Percentiles rank a stretch among this genome's conserved stretches.
These are phyloP conservation scores for Kalmanozyma brasiliensis DNA, from an alignment of 1,284 basidiomycete genomes.

Conservation along the genomic window DNA sequence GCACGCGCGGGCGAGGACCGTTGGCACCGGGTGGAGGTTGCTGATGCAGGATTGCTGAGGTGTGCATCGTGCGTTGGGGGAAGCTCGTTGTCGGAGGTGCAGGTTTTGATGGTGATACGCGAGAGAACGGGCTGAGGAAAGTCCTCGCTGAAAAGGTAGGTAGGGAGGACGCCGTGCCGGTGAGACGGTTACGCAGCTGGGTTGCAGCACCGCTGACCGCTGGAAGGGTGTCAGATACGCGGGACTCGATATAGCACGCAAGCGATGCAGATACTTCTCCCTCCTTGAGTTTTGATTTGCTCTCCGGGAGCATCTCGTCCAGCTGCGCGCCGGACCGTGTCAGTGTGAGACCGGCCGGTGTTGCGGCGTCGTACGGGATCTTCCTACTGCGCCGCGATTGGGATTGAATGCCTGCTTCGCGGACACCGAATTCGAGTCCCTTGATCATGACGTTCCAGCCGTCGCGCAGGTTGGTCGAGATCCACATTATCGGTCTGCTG, in stretches of 20 bases:
- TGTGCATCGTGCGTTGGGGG: constrained; percentile 7
- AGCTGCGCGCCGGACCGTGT: background rate
- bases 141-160: constrained; percentile 1
- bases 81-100: background rate
- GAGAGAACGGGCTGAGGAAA: constrained; percentile 11
- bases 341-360: background rate
- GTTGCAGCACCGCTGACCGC: constrained; percentile 8
- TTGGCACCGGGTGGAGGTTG: background rate
- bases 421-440: constrained; percentile 37
- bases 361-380: background rate
- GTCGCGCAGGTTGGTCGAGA: constrained; percentile 36
- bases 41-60: constrained; percentile 5
- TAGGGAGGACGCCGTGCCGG: background rate
- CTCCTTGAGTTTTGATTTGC: constrained; percentile 15
- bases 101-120: background rate
- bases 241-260: constrained; percentile 20
- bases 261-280: constrained; percentile 16
- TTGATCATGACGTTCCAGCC: constrained; percentile 47
- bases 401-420: constrained; percentile 27
- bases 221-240: background rate
- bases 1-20: constrained; percentile 8
- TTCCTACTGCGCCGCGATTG: constrained; percentile 4
- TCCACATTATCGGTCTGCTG: constrained; percentile 30
- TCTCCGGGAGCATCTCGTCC: constrained; percentile 20
- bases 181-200: constrained; percentile 16